Conservation (phyloP, 371 early-diverging fungal species). For the Dinochytrium kinnereticum region DNA sequence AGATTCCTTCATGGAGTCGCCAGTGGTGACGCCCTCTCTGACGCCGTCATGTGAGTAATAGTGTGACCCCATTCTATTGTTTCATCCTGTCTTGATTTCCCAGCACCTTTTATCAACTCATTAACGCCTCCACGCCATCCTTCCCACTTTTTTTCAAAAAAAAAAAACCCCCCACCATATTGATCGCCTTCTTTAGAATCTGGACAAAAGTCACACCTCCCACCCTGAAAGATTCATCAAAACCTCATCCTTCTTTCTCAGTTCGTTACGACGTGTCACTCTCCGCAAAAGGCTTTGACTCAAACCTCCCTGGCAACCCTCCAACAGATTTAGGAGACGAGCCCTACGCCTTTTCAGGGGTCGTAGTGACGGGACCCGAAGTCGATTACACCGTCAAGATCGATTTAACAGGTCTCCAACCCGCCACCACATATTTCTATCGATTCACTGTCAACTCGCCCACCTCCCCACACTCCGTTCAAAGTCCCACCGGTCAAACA, state of each 20-base stretch:
- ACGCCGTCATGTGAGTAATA: constrained; percentile 39
- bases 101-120: not conserved
- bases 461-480: too few species aligned
- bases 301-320: constrained; percentile 19
- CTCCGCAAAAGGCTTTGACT: not conserved
- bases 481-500: constrained; percentile 40
- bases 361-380: constrained; percentile 29
- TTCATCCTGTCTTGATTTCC: not conserved
- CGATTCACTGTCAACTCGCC: constrained; percentile 33
- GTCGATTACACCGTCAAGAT: constrained; percentile 48
- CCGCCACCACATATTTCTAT: constrained; percentile 45
- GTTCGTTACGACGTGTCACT: constrained; percentile 34
- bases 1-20: constrained; percentile 43
- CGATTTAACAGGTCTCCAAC: constrained; percentile 29
- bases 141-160: constrained; percentile 16
- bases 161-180: not conserved
- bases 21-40: constrained; percentile 40
- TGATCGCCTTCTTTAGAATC: constrained; percentile 12
- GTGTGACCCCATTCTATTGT: too few species aligned
- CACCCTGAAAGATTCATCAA: not conserved
- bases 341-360: constrained; percentile 5
- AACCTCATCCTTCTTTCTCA: constrained; percentile 13
- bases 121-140: not conserved
- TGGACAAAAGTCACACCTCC: constrained; percentile 39
- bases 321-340: constrained; percentile 11